Evolutionary conservation across 2,329 filamentous ascomycete species (phyloP).

Genomic region (Aspergillus sp.): DNA sequence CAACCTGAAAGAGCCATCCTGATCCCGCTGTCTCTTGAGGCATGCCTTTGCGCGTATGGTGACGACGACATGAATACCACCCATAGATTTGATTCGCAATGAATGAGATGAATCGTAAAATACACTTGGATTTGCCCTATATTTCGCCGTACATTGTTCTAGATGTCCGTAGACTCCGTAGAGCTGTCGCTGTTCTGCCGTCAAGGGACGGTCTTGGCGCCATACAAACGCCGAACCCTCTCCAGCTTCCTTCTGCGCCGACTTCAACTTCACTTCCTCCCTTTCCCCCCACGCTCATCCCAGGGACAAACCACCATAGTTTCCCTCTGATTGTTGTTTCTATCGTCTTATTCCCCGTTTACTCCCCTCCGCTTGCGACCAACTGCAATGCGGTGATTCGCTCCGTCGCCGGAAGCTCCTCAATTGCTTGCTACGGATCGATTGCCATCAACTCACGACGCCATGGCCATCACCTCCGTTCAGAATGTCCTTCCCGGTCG

Average conservation of each 20-base stretch:
- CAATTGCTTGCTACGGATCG: constrained; percentile 13
- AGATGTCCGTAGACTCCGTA: not conserved
- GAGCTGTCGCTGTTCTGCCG: not conserved
- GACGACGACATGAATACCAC: not conserved
- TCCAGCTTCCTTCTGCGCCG: constrained; percentile 11
- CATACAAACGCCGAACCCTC: constrained; percentile 15
- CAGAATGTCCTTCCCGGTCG: constrained; percentile 36
- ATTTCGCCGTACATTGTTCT: not conserved
- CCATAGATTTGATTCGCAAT: not conserved
- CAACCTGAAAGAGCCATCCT: constrained; percentile 74
- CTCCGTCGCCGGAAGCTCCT: constrained; percentile 12
- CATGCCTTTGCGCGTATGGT: not conserved
- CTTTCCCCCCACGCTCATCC: not conserved
- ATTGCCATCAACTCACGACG: constrained; percentile 19
- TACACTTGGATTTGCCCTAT: not conserved
- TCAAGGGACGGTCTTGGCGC: constrained; percentile 14
- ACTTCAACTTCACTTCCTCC: constrained; percentile 8
- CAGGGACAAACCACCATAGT: too few relatives aligned
- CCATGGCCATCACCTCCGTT: constrained; percentile 45
- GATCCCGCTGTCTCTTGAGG: constrained; percentile 20
- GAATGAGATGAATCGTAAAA: not conserved
- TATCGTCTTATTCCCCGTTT: not conserved
- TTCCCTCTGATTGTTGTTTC: not conserved
- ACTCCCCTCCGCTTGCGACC: constrained; percentile 4
- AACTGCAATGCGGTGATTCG: constrained; percentile 20